A percentile compares a stretch with the other conserved stretches of the same genome.
Conservation (phyloP, 2,329 filamentous ascomycete species). For the Penicillium decumbens region DNA sequence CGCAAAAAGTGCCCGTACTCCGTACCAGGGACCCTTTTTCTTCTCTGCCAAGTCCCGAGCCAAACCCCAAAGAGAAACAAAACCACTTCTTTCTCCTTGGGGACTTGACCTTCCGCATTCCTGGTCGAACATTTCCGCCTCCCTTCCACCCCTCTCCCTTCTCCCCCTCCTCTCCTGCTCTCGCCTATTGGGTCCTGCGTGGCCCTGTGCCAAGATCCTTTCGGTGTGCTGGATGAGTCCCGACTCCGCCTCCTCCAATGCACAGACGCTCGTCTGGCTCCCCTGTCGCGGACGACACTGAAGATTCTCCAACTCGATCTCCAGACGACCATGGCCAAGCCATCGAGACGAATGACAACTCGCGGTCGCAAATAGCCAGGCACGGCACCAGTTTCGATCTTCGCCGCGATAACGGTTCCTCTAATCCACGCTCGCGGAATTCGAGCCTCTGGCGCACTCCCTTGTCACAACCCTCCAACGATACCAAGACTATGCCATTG, state of each 20-base stretch:
- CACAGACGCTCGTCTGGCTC: conserved; percentile 45
- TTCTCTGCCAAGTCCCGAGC: conserved; percentile 14
- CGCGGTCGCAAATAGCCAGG: conserved; percentile 35
- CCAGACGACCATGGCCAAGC: conserved; percentile 34
- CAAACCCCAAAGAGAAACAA: background rate
- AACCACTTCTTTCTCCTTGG: background rate
- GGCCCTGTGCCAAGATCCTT: conserved; percentile 23
- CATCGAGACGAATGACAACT: conserved; percentile 29
- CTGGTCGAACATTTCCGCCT: conserved; percentile 1
- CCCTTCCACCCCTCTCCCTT: background rate
- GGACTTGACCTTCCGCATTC: conserved; percentile 5
- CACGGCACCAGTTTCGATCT: conserved; percentile 35
- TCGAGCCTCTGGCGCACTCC: conserved; percentile 38
- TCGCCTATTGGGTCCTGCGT: conserved; percentile 17
- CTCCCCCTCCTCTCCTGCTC: conserved; percentile 6
- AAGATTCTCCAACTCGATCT: conserved; percentile 34
- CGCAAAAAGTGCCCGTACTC: background rate
- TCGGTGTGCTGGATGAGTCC: conserved; percentile 34
- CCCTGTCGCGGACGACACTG: conserved; percentile 41
- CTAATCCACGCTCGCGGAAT: conserved; percentile 39
- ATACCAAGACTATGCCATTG: conserved; percentile 35
- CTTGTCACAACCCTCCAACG: conserved; percentile 26
- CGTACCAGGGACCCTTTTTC: conserved; percentile 1
- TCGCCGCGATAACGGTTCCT: conserved; percentile 32
- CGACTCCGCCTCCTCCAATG: conserved; percentile 40